A percentile compares a stretch with the other conserved stretches of the same genome.
Conservation (phyloP, 805 yeast species). For the Hanseniaspora osmophila region DNA sequence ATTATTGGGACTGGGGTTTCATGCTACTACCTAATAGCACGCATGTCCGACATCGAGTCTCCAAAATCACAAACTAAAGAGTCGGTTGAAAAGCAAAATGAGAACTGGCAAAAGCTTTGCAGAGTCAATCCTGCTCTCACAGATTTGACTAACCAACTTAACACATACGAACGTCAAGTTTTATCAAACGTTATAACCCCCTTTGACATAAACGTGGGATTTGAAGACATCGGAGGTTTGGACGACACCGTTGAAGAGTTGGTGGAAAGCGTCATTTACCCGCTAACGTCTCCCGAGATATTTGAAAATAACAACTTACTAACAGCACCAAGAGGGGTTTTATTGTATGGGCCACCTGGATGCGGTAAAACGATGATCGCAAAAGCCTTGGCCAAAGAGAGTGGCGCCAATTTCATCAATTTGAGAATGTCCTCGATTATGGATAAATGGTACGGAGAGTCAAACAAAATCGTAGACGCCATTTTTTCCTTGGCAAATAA, state of each 20-base stretch:
- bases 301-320: conserved; percentile 60
- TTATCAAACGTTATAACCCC: conserved; percentile 73
- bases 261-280: conserved; percentile 77
- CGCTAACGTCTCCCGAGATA: conserved; percentile 52
- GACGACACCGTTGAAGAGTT: conserved; percentile 72
- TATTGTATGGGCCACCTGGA: conserved; percentile 91
- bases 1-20: conserved; percentile 55
- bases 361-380: conserved; percentile 97
- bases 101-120: conserved; percentile 43
- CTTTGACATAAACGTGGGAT: conserved; percentile 61
- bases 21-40: conserved; percentile 45
- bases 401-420: conserved; percentile 82
- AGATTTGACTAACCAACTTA: conserved; percentile 31
- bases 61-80: conserved; percentile 37
- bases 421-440: conserved; percentile 84
- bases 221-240: conserved; percentile 80
- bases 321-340: conserved; percentile 88
- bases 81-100: conserved; percentile 45
- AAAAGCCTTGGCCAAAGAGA: conserved; percentile 82
- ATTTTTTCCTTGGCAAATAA: conserved; percentile 80
- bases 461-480: conserved; percentile 87
- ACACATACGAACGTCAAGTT: conserved; percentile 65
- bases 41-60: conserved; percentile 30
- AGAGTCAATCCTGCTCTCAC: conserved; percentile 43
- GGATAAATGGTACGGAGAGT: conserved; percentile 97